These are phyloP conservation scores for Spiraea crenata DNA, from an alignment of 331 rosid genomes.

Conservation along the genomic window DNA sequence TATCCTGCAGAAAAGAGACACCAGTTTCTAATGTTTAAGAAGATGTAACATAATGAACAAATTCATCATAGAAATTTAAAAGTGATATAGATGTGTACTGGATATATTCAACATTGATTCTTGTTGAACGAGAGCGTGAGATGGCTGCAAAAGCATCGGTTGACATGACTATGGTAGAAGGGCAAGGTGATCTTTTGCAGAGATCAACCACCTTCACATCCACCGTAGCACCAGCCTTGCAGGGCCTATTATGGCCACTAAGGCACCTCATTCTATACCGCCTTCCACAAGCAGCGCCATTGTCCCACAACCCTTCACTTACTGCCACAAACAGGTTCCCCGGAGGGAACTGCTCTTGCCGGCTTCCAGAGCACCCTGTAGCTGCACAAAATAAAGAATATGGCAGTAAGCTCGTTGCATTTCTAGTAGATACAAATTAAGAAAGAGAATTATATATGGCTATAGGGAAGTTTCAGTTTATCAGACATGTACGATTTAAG, in stretches of 20 bases:
- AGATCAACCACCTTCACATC: constrained; percentile 61
- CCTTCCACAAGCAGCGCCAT: constrained; percentile 79
- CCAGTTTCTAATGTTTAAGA: not conserved
- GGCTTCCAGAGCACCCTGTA: constrained; percentile 48
- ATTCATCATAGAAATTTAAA: no score
- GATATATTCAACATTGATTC: constrained; percentile 58
- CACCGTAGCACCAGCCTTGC: constrained; percentile 46
- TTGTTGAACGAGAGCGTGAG: constrained; percentile 35
- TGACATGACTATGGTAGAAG: constrained; percentile 52
- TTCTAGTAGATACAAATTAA: not conserved
- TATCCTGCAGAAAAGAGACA: not conserved
- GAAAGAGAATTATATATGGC: not conserved
- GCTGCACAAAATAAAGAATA: constrained; percentile 32
- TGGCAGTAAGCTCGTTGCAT: not conserved
- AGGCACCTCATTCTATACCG: constrained; percentile 61
- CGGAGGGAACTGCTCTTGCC: constrained; percentile 47
- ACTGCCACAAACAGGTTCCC: constrained; percentile 55
- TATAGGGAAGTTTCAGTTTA: no score
- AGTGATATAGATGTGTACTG: constrained; percentile 27
- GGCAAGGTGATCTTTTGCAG: constrained; percentile 43
- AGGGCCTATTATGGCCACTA: constrained; percentile 55
- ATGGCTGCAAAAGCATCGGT: constrained; percentile 51
- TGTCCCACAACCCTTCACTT: constrained; percentile 74
- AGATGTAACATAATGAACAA: not conserved
- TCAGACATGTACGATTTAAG: no score